A percentile compares a stretch with the other conserved stretches of the same genome.
These are phyloP conservation scores for Hericium erinaceus DNA, from an alignment of 768 basidiomycete genomes.

Conservation along the genomic window DNA sequence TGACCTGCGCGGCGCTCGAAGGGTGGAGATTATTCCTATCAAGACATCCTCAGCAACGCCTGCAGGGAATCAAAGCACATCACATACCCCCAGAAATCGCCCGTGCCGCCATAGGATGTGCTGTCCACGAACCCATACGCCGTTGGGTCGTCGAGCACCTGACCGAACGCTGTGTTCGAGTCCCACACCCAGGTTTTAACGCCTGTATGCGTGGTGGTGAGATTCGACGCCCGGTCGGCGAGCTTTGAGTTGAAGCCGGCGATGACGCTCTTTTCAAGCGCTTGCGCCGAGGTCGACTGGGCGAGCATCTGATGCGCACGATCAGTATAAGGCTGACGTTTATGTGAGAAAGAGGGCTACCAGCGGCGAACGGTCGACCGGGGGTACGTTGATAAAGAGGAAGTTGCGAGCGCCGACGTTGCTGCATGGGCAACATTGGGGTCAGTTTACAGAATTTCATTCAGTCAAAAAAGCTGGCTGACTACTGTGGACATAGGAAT, in stretches of 20 bases:
- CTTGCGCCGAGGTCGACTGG: conserved; percentile 29
- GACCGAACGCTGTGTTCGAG: conserved; percentile 37
- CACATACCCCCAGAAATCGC: conserved; percentile 48
- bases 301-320: conserved; percentile 34
- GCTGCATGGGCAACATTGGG: conserved; percentile 3
- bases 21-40: conserved; percentile 47
- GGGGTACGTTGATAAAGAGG: conserved; percentile 54
- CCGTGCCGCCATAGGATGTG: conserved; percentile 33
- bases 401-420: conserved; percentile 50
- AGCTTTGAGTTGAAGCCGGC: conserved; percentile 43
- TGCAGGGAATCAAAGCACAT: neutral
- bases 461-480: neutral
- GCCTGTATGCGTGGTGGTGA: conserved; percentile 35
- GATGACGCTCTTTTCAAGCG: conserved; percentile 37
- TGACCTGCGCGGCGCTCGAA: conserved; percentile 23
- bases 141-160: conserved; percentile 37
- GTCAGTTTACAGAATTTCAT: neutral
- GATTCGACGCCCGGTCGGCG: conserved; percentile 27
- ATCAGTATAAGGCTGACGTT: conserved; percentile 27
- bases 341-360: conserved; percentile 35
- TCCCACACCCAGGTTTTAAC: conserved; percentile 46
- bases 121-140: conserved; percentile 50
- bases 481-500: neutral
- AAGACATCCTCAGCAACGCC: neutral
- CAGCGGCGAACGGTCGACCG: conserved; percentile 47